Base-by-base conservation (phyloP, 2,329 filamentous ascomycete species). In the Penicillium vulpinum region DNA sequence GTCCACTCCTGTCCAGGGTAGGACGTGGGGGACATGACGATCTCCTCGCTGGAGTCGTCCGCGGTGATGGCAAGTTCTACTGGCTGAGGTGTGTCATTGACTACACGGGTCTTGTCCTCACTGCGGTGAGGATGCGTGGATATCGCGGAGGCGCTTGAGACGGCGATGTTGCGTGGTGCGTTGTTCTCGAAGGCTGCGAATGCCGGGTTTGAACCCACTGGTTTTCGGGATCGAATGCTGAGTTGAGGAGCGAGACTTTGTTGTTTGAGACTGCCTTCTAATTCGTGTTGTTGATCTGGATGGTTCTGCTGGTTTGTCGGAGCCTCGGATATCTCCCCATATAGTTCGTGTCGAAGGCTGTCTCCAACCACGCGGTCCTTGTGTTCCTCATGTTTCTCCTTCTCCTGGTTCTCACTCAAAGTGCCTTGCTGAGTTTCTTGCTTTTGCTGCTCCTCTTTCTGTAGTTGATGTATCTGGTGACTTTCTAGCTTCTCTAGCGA, bases 1-100 rank as follows among this genome's bases (percentile, higher is more conserved):
- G 66, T 70, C 77, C 77, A 80, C 63, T 79, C 76, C 68, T 79
- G 77, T 10, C 78, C 78, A 1, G 78, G 78, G 63, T 80, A 80
- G 18, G 77, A 70, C 1, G 78, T 80, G n/a, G 76, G 75, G 6
- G 75, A 77, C 78, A 80, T 80, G 24, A 76, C 58, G 31, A 79
- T 74, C 53, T 80, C 76, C 46, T 80, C 78, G 28, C 75, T 76
- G 13, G 71, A 73, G 55, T 76, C 70, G 49, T 77, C 69, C 39
- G 66, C 62, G 7, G 68, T 61, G 45, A 71, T 60, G 6, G 75
- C 67, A 7, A 77, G 62, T 56, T 76, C 68, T 33, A 74, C 65
- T 7, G 74, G 72, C 39, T 69, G 57, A 22, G 61, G 47, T 15
- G 61, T 56, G 26, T 65, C 46, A 29, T 68, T 69, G 31, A 69